phyloP scores from a whole-genome alignment of 495 filamentous ascomycete species.

The Bombardia bombarda region DNA sequence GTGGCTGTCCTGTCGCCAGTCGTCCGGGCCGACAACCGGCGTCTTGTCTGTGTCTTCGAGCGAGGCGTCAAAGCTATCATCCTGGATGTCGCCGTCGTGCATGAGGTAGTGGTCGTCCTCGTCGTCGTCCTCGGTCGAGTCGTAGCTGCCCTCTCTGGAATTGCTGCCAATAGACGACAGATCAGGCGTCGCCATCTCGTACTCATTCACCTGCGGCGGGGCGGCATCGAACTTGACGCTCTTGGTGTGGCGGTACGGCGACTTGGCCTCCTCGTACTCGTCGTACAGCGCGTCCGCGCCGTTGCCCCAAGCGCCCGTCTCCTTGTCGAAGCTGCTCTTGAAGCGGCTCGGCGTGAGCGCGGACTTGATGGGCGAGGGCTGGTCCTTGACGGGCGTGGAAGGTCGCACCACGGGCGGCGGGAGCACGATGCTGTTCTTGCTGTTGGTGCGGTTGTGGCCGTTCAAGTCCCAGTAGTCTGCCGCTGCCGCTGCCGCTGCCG shows the following conservation, averaged over 20 bases:
- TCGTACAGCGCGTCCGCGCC: conserved; percentile 52
- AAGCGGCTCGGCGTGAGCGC: conserved; percentile 67
- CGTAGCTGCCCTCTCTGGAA: conserved; percentile 85
- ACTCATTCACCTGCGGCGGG: conserved; percentile 90
- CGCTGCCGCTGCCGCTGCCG: not conserved
- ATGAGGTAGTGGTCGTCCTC: conserved; percentile 65
- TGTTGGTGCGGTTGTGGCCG: conserved; percentile 38
- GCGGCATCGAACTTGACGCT: conserved; percentile 94
- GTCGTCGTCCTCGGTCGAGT: conserved; percentile 65
- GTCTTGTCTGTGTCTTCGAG: conserved; percentile 95
- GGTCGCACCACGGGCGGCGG: conserved; percentile 22
- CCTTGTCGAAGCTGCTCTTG: conserved; percentile 63
- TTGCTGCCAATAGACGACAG: conserved; percentile 80
- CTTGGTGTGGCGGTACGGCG: conserved; percentile 74
- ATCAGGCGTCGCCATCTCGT: conserved; percentile 95
- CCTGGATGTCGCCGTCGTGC: conserved; percentile 57
- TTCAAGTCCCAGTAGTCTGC: too few relatives aligned
- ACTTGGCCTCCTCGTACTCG: conserved; percentile 46
- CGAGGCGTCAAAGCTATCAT: conserved; percentile 90
- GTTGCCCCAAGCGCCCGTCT: conserved; percentile 62
- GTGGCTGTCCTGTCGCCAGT: conserved; percentile 78
- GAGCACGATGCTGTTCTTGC: conserved; percentile 39
- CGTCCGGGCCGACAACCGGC: conserved; percentile 90
- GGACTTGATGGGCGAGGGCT: conserved; percentile 75
- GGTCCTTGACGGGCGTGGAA: conserved; percentile 64